A percentile compares a stretch with the other conserved stretches of the same genome.
phyloP scores from a whole-genome alignment of 805 yeast species.

The Kuraishia piskuri region DNA sequence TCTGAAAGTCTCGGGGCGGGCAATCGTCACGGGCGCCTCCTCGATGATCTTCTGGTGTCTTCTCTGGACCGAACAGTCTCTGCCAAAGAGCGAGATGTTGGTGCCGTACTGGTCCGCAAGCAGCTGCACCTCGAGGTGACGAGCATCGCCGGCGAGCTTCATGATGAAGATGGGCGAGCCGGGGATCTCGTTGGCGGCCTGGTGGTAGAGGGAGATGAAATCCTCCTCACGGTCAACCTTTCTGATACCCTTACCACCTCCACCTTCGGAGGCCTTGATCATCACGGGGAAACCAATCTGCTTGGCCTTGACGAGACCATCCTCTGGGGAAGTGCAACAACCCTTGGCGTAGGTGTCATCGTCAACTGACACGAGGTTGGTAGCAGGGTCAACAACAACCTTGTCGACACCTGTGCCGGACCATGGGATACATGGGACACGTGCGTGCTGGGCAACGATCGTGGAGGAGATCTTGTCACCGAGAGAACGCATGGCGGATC shows the following conservation, averaged over 20 bases:
- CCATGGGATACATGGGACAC: slow-evolving; percentile 99
- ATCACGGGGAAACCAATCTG: slow-evolving; percentile 95
- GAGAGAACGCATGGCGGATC: slow-evolving; percentile 97
- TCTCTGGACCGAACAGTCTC: slow-evolving; percentile 99
- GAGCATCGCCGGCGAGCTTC: slow-evolving; percentile 95
- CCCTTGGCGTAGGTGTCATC: slow-evolving; percentile 82
- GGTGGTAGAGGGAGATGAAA: slow-evolving; percentile 70
- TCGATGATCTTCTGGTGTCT: slow-evolving; percentile 98
- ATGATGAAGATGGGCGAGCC: slow-evolving; percentile 98
- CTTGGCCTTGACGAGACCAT: slow-evolving; percentile 80
- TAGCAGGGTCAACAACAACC: slow-evolving; percentile 57
- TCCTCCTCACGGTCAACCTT: slow-evolving; percentile 82
- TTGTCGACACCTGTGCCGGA: slow-evolving; percentile 95
- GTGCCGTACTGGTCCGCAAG: slow-evolving; percentile 98
- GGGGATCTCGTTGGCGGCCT: slow-evolving; percentile 96
- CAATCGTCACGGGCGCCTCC: slow-evolving; percentile 98
- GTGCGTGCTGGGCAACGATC: slow-evolving; percentile 97
- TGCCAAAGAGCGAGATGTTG: slow-evolving; percentile 92
- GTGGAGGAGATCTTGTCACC: slow-evolving; percentile 98
- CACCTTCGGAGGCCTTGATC: slow-evolving; percentile 99
- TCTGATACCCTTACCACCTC: slow-evolving; percentile 99
- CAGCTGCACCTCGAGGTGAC: slow-evolving; percentile 96
- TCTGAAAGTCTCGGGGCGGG: slow-evolving; percentile 74
- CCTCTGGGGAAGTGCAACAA: slow-evolving; percentile 78
- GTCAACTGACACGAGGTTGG: slow-evolving; percentile 82